A percentile compares a stretch with the other conserved stretches of the same genome.
phyloP scores from a whole-genome alignment of 164 flowering plant species.

The Aristolochia fimbriata region DNA sequence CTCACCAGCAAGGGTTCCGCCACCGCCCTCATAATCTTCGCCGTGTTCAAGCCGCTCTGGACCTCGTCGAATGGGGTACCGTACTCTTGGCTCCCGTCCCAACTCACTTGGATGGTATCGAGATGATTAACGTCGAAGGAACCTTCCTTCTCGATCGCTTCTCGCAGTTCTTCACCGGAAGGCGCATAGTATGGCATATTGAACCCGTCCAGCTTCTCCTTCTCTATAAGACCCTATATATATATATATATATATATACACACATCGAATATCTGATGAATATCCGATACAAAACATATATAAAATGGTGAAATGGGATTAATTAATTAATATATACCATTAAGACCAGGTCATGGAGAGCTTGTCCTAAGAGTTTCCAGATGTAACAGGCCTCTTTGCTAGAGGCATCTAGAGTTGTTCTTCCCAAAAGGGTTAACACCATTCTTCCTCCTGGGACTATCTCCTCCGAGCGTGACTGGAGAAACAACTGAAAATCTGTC shows the following conservation, averaged over 20 bases:
- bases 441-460: constrained; percentile 23
- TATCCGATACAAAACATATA: no score
- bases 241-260: constrained; percentile 1
- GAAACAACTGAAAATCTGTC: constrained; percentile 20
- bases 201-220: constrained; percentile 36
- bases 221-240: constrained; percentile 31
- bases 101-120: constrained; percentile 22
- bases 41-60: constrained; percentile 20
- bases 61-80: not conserved
- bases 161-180: constrained; percentile 25
- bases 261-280: no score
- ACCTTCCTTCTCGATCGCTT: constrained; percentile 29
- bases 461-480: constrained; percentile 19
- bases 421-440: constrained; percentile 20
- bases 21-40: constrained; percentile 35
- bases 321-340: constrained; percentile 13
- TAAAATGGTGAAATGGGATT: no score
- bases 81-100: constrained; percentile 23
- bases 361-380: constrained; percentile 21
- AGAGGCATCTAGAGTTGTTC: constrained; percentile 17
- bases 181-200: constrained; percentile 46
- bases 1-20: constrained; percentile 34
- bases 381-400: constrained; percentile 13
- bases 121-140: constrained; percentile 26
- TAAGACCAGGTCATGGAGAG: constrained; percentile 15